Base-by-base conservation (phyloP, 2,329 filamentous ascomycete genomes). In the Ceratocystiopsis brevicomis region DNA sequence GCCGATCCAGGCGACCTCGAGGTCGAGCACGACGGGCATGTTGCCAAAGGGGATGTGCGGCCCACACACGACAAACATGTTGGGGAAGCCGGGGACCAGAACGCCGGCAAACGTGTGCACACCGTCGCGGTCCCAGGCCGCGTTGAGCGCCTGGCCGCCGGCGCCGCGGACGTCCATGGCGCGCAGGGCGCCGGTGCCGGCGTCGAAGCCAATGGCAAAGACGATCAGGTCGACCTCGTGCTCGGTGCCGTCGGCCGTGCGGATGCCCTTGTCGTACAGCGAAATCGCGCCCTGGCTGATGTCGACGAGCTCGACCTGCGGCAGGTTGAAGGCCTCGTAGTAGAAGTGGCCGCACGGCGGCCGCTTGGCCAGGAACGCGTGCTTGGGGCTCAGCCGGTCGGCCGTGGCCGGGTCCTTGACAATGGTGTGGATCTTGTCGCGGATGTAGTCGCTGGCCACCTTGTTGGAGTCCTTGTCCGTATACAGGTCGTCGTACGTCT, bases 261-360 rank as follows among this genome's bases (percentile, higher is more conserved):
- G 48, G 40, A 71, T 58, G 1, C 66, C 66, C 0, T 49, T 58
- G 3, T 54, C 52, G 0, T 57, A 62, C 13, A 69, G 56, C 16
- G 56, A 51, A 12, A 55, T 54, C 43, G 6, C 74, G 65, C 47
- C 61, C 11, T 58, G 51, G 4, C 58, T 60, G 16, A 70, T 51
- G 44, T 69, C 61, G 14, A 71, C 58, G 2, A 73, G 49, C 2
- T 62, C 50, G 3, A 72, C 65, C 35, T 67, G 62, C 0, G 57
- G 53, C 33, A 61, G 57, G 44, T 68, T 63, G 39, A 64, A 63
- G 0, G 63, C 59, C 46, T 73, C 64, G 47, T 65, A 70, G 50
- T 69, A 72, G 6, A 56, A 55, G 21, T 61, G 56, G 43, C 71
- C 68, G 0, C 71, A 57, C 0, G 59, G 61, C 0, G 62, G 58